Conservation (phyloP, 768 basidiomycete species). For the Leccinellum rugosiceps region DNA sequence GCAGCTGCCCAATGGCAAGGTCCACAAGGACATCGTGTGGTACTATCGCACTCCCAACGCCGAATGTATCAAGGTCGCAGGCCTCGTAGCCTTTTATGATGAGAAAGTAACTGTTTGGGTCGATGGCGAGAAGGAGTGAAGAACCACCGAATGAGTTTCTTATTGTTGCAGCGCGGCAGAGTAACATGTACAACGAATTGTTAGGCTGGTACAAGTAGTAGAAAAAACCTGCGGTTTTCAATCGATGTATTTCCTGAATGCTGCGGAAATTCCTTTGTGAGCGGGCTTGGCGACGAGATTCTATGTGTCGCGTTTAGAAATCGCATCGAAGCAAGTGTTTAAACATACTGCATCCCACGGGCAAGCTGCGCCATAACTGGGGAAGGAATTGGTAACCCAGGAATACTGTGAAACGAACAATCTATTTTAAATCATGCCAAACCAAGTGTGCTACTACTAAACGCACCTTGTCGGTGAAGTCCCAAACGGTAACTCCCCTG, state of each 20-base stretch:
- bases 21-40: constrained; percentile 54
- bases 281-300: constrained; percentile 12
- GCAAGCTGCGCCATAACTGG: constrained; percentile 12
- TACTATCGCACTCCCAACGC: constrained; percentile 54
- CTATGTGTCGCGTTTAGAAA: constrained; percentile 2
- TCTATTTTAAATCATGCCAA: constrained; percentile 10
- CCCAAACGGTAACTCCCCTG: constrained; percentile 41
- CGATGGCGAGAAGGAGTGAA: constrained; percentile 48
- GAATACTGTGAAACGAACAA: constrained; percentile 6
- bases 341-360: constrained; percentile 15
- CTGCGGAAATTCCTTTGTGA: constrained; percentile 9
- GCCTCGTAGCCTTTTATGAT: constrained; percentile 59
- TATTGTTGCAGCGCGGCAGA: background rate
- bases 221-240: background rate
- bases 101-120: constrained; percentile 67
- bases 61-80: constrained; percentile 49
- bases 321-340: background rate
- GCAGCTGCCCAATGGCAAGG: constrained; percentile 41
- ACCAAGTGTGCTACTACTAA: background rate
- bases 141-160: constrained; percentile 6
- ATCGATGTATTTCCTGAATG: background rate
- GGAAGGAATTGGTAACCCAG: constrained; percentile 9
- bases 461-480: constrained; percentile 36
- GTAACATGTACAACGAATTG: constrained; percentile 4
- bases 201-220: no score